These are phyloP conservation scores for Geranium rotundifolium DNA, from an alignment of 345 rosid genomes.

Conservation along the genomic window DNA sequence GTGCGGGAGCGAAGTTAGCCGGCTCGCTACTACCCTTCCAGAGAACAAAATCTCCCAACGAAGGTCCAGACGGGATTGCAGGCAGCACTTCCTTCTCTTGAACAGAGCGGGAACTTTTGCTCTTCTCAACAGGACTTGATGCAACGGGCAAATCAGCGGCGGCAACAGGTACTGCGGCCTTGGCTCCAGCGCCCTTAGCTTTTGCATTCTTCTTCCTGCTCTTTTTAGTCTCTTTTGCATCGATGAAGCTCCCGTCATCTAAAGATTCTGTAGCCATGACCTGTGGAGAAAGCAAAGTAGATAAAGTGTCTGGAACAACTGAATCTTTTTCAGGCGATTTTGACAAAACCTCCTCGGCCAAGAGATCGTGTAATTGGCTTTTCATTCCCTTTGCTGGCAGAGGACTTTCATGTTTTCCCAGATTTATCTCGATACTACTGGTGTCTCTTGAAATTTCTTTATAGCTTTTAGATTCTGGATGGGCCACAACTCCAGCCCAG, in stretches of 20 bases:
- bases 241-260: constrained; percentile 68
- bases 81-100: constrained; percentile 66
- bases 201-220: constrained; percentile 86
- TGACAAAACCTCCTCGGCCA: constrained; percentile 53
- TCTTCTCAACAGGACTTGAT: constrained; percentile 59
- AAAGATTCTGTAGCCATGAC: constrained; percentile 23
- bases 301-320: constrained; percentile 23
- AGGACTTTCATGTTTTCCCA: constrained; percentile 33
- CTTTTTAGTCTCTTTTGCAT: constrained; percentile 82
- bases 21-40: constrained; percentile 60
- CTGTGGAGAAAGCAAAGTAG: constrained; percentile 20
- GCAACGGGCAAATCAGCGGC: constrained; percentile 38
- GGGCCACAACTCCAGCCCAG: constrained; percentile 66
- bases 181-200: constrained; percentile 50
- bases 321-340: constrained; percentile 38
- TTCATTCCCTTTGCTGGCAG: constrained; percentile 38
- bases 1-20: constrained; percentile 42
- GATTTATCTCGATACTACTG: constrained; percentile 18
- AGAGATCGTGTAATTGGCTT: constrained; percentile 60
- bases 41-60: constrained; percentile 89
- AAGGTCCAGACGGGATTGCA: constrained; percentile 79
- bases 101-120: constrained; percentile 44
- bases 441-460: constrained; percentile 36
- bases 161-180: constrained; percentile 26
- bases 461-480: constrained; percentile 37